Percentiles rank a stretch among this genome's conserved stretches.
phyloP scores from a whole-genome alignment of 805 yeast genomes.

The Suhomyces vadensis region DNA sequence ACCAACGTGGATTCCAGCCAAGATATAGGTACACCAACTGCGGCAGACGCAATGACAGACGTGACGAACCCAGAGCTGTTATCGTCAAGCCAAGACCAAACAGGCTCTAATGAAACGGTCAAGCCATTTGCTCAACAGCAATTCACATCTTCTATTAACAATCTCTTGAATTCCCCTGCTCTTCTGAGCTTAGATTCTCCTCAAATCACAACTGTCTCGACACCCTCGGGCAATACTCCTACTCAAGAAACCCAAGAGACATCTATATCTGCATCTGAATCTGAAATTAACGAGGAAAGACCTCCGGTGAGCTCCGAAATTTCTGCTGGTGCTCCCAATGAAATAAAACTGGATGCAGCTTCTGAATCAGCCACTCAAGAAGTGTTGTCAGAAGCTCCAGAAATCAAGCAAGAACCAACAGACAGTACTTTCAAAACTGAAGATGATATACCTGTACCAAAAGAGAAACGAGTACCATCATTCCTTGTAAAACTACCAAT shows the following conservation, averaged over 20 bases:
- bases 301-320: too few species aligned
- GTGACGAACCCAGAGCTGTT: too few species aligned
- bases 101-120: not conserved
- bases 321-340: too few species aligned
- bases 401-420: not conserved
- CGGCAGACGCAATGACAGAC: not conserved
- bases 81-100: too few species aligned
- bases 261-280: too few species aligned
- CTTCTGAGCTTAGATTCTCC: not conserved
- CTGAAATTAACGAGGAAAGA: too few species aligned
- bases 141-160: not conserved
- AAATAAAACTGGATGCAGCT: too few species aligned
- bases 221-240: not conserved
- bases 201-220: not conserved
- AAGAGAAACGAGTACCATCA: slow-evolving; percentile 15
- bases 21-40: not conserved
- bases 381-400: too few species aligned
- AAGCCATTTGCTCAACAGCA: not conserved
- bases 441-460: not conserved
- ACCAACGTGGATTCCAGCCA: not conserved
- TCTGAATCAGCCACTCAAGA: too few species aligned
- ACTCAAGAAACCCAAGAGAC: too few species aligned
- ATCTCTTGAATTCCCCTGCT: not conserved
- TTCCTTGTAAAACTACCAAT: slow-evolving; percentile 55
- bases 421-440: too few species aligned